Percentiles rank a stretch among this genome's conserved stretches.
Conservation (phyloP, 23 red algal genomes). For the Gracilaria caudata region DNA sequence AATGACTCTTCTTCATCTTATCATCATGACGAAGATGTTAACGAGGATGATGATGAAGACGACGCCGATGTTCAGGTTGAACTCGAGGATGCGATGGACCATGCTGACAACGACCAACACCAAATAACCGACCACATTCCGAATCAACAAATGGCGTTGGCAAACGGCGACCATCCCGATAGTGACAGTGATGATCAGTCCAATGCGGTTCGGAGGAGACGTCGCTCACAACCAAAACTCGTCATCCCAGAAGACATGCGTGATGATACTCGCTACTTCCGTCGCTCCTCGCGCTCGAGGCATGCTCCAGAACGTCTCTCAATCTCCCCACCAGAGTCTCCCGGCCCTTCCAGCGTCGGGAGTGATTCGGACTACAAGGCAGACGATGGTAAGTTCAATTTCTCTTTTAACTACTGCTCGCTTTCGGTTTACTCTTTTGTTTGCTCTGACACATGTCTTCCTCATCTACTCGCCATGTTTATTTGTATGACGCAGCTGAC, state of each 20-base stretch:
- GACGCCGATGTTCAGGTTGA: conserved; percentile 30
- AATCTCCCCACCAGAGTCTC: conserved; percentile 52
- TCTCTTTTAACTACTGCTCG: background rate
- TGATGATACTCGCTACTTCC: conserved; percentile 63
- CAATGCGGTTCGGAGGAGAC: conserved; percentile 15
- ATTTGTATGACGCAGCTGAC: conserved; percentile 8
- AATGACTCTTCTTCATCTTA: conserved; percentile 35
- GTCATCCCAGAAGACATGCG: conserved; percentile 72
- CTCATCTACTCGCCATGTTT: background rate
- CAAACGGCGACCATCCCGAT: conserved; percentile 35
- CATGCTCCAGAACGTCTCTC: conserved; percentile 55
- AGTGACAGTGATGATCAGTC: conserved; percentile 51
- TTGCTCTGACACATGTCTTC: background rate
- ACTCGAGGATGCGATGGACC: conserved; percentile 19
- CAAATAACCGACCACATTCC: background rate
- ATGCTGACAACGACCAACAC: background rate
- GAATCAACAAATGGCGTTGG: background rate
- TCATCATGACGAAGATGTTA: conserved; percentile 21
- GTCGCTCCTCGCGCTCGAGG: conserved; percentile 64
- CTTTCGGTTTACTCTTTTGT: background rate
- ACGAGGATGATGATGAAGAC: conserved; percentile 58
- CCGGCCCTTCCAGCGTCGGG: conserved; percentile 28
- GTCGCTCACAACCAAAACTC: conserved; percentile 36
- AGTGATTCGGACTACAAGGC: conserved; percentile 62
- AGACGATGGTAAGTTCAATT: conserved; percentile 59